These are phyloP conservation scores for Ogataea methylovora DNA, from an alignment of 805 yeast species.

Conservation along the genomic window DNA sequence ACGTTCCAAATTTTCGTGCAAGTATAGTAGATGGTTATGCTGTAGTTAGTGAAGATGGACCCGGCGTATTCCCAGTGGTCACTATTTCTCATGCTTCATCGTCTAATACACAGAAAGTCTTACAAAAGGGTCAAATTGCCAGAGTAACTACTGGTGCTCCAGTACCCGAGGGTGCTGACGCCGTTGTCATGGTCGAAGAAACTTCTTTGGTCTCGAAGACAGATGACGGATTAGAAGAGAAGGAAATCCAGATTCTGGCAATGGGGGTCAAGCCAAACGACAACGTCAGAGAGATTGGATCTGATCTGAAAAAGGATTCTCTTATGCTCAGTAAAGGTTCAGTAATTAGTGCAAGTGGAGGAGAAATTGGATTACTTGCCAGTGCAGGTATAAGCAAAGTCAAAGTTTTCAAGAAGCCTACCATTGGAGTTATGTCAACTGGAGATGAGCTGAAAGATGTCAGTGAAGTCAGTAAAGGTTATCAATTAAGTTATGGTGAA, in stretches of 20 bases:
- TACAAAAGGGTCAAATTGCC: constrained; percentile 28
- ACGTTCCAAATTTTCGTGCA: constrained; percentile 45
- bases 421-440: constrained; percentile 41
- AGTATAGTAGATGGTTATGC: constrained; percentile 54
- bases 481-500: constrained; percentile 29
- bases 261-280: constrained; percentile 31
- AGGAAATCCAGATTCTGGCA: constrained; percentile 32
- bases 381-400: constrained; percentile 35
- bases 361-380: constrained; percentile 42
- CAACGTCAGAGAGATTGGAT: constrained; percentile 40
- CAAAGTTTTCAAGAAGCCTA: constrained; percentile 33
- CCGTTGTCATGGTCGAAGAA: constrained; percentile 49
- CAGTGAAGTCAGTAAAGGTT: constrained; percentile 11
- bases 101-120: constrained; percentile 8
- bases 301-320: constrained; percentile 35
- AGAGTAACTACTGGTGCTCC: constrained; percentile 54
- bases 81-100: constrained; percentile 36
- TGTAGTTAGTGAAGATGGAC: constrained; percentile 35
- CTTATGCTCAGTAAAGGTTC: constrained; percentile 30
- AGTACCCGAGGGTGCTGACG: constrained; percentile 44
- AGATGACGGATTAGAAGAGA: constrained; percentile 35
- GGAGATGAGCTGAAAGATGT: constrained; percentile 43
- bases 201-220: constrained; percentile 29
- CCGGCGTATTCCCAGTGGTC: constrained; percentile 34
- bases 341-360: constrained; percentile 33